Percentiles rank a stretch among this genome's conserved stretches.
Conservation (phyloP, 768 basidiomycete species). For the Mrakia blollopis region DNA sequence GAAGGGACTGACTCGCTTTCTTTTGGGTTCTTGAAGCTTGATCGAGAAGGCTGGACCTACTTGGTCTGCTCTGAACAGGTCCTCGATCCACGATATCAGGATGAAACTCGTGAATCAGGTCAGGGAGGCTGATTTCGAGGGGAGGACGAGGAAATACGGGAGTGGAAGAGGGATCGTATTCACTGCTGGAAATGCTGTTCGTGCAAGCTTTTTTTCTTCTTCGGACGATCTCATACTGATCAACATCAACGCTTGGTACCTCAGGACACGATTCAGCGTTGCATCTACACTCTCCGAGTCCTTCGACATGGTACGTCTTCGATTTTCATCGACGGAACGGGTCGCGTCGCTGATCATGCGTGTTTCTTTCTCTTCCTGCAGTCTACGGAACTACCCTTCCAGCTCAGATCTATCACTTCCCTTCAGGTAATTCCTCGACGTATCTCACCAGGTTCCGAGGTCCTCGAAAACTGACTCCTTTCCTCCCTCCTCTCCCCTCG, state of each 20-base stretch:
- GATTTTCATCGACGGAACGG: constrained; percentile 26
- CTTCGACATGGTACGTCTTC: constrained; percentile 30
- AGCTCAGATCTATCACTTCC: constrained; percentile 47
- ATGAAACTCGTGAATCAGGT: constrained; percentile 41
- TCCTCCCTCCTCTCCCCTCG: no score
- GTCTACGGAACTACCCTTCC: constrained; percentile 39
- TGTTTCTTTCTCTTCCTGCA: constrained; percentile 41
- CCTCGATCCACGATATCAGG: constrained; percentile 37
- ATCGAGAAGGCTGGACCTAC: neutral
- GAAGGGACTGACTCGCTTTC: neutral
- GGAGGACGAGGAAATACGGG: constrained; percentile 35
- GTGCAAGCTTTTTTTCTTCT: constrained; percentile 38
- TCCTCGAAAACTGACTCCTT: no score
- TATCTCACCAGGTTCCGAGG: neutral
- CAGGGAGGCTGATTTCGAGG: constrained; percentile 34
- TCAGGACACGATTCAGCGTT: constrained; percentile 42
- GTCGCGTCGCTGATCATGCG: constrained; percentile 42
- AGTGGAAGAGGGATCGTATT: constrained; percentile 47
- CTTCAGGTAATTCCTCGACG: constrained; percentile 43
- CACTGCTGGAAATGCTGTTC: constrained; percentile 45
- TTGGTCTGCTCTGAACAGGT: constrained; percentile 21
- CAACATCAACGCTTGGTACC: constrained; percentile 2
- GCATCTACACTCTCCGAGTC: constrained; percentile 34
- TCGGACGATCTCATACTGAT: constrained; percentile 22
- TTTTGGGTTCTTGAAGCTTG: neutral